phyloP scores from a whole-genome alignment of 225 moss, liverwort and hornwort genomes.

The Physcomitrellopsis africana region DNA sequence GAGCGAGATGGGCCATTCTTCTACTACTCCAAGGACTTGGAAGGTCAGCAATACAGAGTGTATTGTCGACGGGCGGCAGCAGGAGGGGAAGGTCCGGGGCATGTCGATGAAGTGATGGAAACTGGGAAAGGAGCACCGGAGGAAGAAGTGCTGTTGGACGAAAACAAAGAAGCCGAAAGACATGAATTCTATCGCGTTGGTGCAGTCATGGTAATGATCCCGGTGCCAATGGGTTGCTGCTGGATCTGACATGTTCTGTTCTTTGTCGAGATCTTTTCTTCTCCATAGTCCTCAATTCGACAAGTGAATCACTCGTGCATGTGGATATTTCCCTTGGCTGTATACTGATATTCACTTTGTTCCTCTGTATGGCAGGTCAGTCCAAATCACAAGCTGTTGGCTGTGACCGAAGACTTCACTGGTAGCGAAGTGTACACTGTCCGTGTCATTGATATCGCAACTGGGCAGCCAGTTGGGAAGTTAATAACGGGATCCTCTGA shows the following conservation, averaged over 20 bases:
- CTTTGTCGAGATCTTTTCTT: too few relatives aligned
- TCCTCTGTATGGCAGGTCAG: slow-evolving; percentile 62
- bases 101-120: slow-evolving; percentile 81
- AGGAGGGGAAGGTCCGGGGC: slow-evolving; percentile 77
- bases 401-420: slow-evolving; percentile 80
- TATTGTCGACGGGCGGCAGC: slow-evolving; percentile 77
- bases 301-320: too few relatives aligned
- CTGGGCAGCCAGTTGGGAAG: slow-evolving; percentile 61
- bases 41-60: slow-evolving; percentile 78
- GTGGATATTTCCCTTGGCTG: too few relatives aligned
- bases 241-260: too few relatives aligned
- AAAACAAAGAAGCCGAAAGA: slow-evolving; percentile 70
- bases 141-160: slow-evolving; percentile 77
- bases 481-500: slow-evolving; percentile 60
- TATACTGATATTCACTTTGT: neutral
- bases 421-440: slow-evolving; percentile 85
- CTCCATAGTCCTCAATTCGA: too few relatives aligned
- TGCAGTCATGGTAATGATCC: slow-evolving; percentile 51
- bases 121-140: slow-evolving; percentile 56
- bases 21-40: slow-evolving; percentile 68
- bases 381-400: slow-evolving; percentile 83
- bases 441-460: slow-evolving; percentile 74
- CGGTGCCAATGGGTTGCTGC: neutral
- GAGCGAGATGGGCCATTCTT: slow-evolving; percentile 77
- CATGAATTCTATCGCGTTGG: slow-evolving; percentile 82